A percentile compares a stretch with the other conserved stretches of the same genome.
phyloP scores from a whole-genome alignment of 2,329 filamentous ascomycete genomes.

The Aureobasidium sp. region DNA sequence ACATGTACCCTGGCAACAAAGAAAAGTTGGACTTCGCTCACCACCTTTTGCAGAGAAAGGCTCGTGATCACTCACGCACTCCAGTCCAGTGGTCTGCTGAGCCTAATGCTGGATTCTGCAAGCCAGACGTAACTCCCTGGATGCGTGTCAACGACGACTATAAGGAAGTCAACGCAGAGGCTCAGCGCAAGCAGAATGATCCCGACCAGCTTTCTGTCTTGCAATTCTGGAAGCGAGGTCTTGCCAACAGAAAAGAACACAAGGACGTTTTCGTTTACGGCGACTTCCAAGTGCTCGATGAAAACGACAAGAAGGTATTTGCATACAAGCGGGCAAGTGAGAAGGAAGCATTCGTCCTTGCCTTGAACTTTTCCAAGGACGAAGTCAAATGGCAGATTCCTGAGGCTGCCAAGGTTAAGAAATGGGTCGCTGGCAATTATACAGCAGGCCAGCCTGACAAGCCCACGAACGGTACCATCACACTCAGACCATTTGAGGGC shows the following conservation, averaged over 20 bases:
- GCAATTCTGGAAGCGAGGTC: conserved; percentile 54
- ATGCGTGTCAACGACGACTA: conserved; percentile 54
- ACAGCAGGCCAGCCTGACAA: conserved; percentile 24
- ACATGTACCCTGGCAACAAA: conserved; percentile 30
- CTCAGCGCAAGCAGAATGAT: conserved; percentile 34
- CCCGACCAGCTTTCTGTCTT: conserved; percentile 42
- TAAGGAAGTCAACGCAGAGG: conserved; percentile 49
- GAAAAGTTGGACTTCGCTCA: conserved; percentile 41
- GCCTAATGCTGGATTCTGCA: conserved; percentile 56
- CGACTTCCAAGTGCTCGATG: conserved; percentile 47
- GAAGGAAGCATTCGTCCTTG: conserved; percentile 27
- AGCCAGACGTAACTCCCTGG: conserved; percentile 43
- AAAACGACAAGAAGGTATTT: conserved; percentile 53
- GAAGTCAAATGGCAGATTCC: conserved; percentile 31
- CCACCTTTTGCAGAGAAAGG: conserved; percentile 51
- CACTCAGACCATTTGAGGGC: conserved; percentile 30
- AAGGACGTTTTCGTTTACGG: conserved; percentile 57
- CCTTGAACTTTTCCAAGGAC: conserved; percentile 31
- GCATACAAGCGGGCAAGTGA: conserved; percentile 29
- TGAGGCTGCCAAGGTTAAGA: conserved; percentile 25
- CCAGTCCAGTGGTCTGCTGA: conserved; percentile 60
- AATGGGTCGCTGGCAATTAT: conserved; percentile 32
- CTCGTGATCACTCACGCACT: conserved; percentile 55
- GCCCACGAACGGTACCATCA: conserved; percentile 23
- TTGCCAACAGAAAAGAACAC: conserved; percentile 50